A percentile compares a stretch with the other conserved stretches of the same genome.
Evolutionary conservation across 2,329 filamentous ascomycete species (phyloP).

Genomic region (Colletotrichum tabaci): DNA sequence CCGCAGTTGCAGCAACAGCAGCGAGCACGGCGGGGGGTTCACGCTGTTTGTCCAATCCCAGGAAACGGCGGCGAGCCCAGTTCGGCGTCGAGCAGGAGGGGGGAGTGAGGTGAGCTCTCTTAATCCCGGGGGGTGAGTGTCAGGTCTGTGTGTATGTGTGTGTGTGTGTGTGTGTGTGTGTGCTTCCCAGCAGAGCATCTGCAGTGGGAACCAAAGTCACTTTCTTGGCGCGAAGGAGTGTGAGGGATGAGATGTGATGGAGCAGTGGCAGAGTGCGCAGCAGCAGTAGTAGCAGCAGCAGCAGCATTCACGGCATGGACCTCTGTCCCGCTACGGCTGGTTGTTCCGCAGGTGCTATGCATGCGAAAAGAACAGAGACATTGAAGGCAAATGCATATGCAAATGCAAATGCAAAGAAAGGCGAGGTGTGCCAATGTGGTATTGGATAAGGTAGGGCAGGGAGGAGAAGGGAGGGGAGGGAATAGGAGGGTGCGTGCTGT

Average conservation of each 20-base stretch:
- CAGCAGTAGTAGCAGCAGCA: not conserved
- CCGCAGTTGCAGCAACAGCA: slow-evolving; percentile 15
- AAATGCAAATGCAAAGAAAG: not conserved
- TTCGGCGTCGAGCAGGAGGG: slow-evolving; percentile 40
- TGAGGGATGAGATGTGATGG: slow-evolving; percentile 42
- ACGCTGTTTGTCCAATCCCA: slow-evolving; percentile 42
- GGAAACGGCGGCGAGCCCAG: slow-evolving; percentile 29
- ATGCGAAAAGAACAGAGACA: too few species aligned
- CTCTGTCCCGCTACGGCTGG: not conserved
- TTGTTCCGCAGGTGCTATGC: not conserved
- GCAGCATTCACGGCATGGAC: slow-evolving; percentile 30
- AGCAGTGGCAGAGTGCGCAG: slow-evolving; percentile 12
- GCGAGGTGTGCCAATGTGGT: too few species aligned
- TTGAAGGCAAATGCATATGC: not conserved
- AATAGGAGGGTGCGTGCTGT: not conserved
- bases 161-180: slow-evolving; percentile 36
- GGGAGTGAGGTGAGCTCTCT: slow-evolving; percentile 23
- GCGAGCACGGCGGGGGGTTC: slow-evolving; percentile 41
- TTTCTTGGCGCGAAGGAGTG: slow-evolving; percentile 29
- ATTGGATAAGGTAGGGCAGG: not conserved
- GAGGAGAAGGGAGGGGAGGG: not conserved
- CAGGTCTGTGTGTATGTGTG: slow-evolving; percentile 21
- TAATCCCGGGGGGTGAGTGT: slow-evolving; percentile 23
- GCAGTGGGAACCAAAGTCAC: slow-evolving; percentile 20
- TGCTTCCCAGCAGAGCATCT: slow-evolving; percentile 13